Evolutionary conservation across 176 grass and related monocot genomes (phyloP).

Genomic region (Dactylis glomerata): DNA sequence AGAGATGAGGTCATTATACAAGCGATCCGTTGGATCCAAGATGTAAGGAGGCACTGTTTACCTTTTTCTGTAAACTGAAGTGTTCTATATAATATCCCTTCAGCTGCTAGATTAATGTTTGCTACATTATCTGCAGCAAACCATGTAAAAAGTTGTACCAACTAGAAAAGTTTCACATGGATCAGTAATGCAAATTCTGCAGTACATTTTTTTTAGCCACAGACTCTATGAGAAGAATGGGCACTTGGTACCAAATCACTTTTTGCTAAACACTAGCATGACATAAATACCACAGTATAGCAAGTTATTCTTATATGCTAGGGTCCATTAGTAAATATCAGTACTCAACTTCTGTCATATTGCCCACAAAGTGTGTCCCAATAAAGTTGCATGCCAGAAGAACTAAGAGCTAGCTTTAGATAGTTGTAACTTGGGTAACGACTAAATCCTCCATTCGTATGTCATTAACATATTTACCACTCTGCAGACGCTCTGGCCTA

Average conservation of each 20-base stretch:
- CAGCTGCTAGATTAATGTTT: conserved; percentile 4
- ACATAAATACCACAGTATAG: background rate
- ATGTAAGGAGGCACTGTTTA: conserved; percentile 51
- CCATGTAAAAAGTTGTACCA: conserved; percentile 16
- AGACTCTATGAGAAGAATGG: background rate
- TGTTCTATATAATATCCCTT: background rate
- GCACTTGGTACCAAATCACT: background rate
- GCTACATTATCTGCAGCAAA: conserved; percentile 3
- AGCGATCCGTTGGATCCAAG: conserved; percentile 89
- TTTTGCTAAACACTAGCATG: conserved; percentile 8
- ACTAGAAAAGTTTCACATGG: conserved; percentile 10
- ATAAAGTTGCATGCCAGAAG: background rate
- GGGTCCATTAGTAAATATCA: background rate
- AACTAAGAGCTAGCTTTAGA: conserved; percentile 6
- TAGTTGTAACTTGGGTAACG: background rate
- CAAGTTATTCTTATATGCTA: conserved; percentile 15
- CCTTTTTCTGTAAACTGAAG: background rate
- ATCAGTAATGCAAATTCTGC: conserved; percentile 17
- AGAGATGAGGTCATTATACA: conserved; percentile 68
- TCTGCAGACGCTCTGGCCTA: conserved; percentile 81
- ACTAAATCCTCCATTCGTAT: conserved; percentile 5
- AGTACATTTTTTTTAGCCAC: background rate
- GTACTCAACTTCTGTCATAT: background rate
- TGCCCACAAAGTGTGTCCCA: background rate
- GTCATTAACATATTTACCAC: conserved; percentile 27